phyloP scores from a whole-genome alignment of 495 filamentous ascomycete species.

The Glonium stellatum region DNA sequence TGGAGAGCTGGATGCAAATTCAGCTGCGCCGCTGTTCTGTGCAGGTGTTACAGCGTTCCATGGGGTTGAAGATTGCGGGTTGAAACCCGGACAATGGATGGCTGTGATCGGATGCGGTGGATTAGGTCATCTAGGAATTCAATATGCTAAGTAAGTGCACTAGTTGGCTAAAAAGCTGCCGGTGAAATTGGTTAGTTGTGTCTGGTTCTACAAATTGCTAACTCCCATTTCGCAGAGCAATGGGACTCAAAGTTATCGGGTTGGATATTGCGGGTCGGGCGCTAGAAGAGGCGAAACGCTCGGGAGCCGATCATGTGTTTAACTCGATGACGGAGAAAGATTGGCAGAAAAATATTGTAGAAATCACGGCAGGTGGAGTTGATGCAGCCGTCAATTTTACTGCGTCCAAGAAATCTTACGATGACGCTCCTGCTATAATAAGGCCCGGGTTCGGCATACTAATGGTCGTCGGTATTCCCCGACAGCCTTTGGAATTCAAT shows the following conservation, averaged over 20 bases:
- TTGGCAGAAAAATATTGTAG: slow-evolving; percentile 23
- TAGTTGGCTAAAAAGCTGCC: not conserved
- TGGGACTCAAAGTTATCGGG: slow-evolving; percentile 31
- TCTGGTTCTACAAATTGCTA: not conserved
- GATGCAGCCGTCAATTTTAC: slow-evolving; percentile 32
- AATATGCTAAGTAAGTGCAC: slow-evolving; percentile 29
- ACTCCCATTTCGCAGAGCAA: slow-evolving; percentile 14
- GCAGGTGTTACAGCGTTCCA: slow-evolving; percentile 32
- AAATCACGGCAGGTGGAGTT: slow-evolving; percentile 30
- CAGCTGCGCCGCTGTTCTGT: slow-evolving; percentile 32
- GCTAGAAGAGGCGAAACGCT: slow-evolving; percentile 27
- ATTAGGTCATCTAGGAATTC: slow-evolving; percentile 28
- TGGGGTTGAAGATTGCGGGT: slow-evolving; percentile 23
- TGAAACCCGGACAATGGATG: slow-evolving; percentile 28
- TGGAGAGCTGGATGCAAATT: slow-evolving; percentile 25
- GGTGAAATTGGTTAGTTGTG: not conserved
- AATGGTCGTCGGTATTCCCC: slow-evolving; percentile 32
- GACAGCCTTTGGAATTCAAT: slow-evolving; percentile 23
- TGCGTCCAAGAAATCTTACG: slow-evolving; percentile 30
- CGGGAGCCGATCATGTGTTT: slow-evolving; percentile 30
- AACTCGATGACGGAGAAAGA: slow-evolving; percentile 28
- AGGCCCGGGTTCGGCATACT: slow-evolving; percentile 24
- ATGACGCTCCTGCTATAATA: slow-evolving; percentile 27
- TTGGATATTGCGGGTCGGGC: slow-evolving; percentile 29
- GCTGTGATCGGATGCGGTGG: slow-evolving; percentile 32